Evolutionary conservation across 169 alveolate genomes (phyloP).

Genomic region (Plasmodium coatneyi): DNA sequence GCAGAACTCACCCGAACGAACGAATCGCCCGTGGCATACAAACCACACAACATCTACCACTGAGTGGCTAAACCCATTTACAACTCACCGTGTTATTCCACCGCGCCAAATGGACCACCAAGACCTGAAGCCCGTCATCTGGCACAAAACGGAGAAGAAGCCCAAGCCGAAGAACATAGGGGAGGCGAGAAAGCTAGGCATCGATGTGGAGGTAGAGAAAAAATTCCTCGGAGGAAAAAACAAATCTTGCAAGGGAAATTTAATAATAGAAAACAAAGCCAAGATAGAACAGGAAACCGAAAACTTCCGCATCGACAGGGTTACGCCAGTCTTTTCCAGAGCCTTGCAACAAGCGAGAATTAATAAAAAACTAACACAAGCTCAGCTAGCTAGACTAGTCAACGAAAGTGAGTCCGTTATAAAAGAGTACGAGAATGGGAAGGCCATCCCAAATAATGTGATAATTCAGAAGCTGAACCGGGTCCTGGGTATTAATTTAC

Average conservation of each 20-base stretch:
- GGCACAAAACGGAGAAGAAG: conserved; percentile 59
- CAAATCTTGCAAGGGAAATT: conserved; percentile 66
- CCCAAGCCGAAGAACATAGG: conserved; percentile 44
- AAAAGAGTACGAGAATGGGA: conserved; percentile 85
- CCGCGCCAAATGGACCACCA: conserved; percentile 27
- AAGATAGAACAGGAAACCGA: conserved; percentile 85
- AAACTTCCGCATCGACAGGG: conserved; percentile 82
- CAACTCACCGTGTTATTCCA: neutral
- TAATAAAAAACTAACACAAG: conserved; percentile 41
- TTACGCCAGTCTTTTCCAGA: conserved; percentile 80
- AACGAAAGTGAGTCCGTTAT: conserved; percentile 80
- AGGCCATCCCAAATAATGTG: conserved; percentile 82
- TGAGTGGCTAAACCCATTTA: neutral
- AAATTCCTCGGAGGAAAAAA: conserved; percentile 61
- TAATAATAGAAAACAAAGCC: conserved; percentile 79
- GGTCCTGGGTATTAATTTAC: conserved; percentile 83
- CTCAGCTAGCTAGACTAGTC: conserved; percentile 81
- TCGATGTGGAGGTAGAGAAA: conserved; percentile 61
- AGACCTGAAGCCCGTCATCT: conserved; percentile 69
- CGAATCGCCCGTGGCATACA: neutral
- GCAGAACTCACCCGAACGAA: neutral
- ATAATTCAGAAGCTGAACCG: conserved; percentile 80
- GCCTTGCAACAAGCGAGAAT: conserved; percentile 81
- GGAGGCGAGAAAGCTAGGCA: conserved; percentile 59
- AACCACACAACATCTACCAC: neutral